phyloP scores from a whole-genome alignment of 306 rosid species.

The Gleditsia sinensis region DNA sequence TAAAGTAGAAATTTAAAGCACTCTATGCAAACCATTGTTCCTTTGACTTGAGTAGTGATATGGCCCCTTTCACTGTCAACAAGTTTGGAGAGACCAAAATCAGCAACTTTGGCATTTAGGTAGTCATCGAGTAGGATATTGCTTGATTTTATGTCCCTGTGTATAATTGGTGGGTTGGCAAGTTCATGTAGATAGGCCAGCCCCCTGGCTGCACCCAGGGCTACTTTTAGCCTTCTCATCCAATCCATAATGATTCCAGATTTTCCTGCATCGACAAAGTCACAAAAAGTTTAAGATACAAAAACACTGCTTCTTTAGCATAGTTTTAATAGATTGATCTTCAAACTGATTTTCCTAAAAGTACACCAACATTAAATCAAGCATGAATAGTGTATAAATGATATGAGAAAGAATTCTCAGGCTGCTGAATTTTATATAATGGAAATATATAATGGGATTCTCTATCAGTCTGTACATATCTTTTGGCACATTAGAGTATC shows the following conservation, averaged over 20 bases:
- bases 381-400: not conserved
- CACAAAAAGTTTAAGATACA: not conserved
- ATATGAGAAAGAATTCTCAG: not conserved
- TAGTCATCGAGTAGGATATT: constrained; percentile 72
- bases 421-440: not conserved
- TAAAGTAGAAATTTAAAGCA: not conserved
- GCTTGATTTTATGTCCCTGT: constrained; percentile 80
- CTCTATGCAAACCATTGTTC: constrained; percentile 67
- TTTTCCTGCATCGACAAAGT: constrained; percentile 45
- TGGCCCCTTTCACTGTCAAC: constrained; percentile 56
- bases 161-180: constrained; percentile 80
- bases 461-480: not conserved
- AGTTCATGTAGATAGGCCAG: constrained; percentile 76
- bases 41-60: constrained; percentile 78
- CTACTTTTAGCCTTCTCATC: constrained; percentile 63
- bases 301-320: not conserved
- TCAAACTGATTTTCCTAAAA: not conserved
- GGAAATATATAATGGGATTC: not conserved
- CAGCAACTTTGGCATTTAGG: constrained; percentile 73
- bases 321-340: not conserved
- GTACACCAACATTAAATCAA: not conserved
- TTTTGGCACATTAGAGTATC: not conserved
- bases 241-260: constrained; percentile 68
- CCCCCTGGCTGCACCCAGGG: constrained; percentile 80
- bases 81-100: constrained; percentile 86